Conservation (phyloP, 1,139 yeast genomes). For the Magnusiomyces ingens region DNA sequence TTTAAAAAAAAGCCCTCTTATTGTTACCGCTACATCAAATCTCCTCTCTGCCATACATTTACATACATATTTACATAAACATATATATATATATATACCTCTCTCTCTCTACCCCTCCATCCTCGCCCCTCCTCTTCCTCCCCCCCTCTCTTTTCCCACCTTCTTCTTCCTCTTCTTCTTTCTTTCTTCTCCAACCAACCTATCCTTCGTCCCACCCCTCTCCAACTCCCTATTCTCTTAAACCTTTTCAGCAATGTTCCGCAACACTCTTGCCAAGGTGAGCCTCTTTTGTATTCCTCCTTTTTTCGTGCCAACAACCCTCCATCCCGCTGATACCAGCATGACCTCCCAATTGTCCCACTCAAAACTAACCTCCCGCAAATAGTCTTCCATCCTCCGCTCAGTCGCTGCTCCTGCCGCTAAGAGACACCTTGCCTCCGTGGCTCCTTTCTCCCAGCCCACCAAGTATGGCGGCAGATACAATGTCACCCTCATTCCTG, state of each 20-base stretch:
- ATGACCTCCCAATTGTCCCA: neutral
- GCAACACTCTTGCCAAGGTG: conserved; percentile 11
- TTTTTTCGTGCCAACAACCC: neutral
- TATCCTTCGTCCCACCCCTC: neutral
- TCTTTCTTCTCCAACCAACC: neutral
- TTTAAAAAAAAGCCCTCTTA: no score
- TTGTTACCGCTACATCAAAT: no score
- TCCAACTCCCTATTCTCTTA: neutral
- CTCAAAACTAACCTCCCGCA: neutral
- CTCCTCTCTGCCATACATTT: no score
- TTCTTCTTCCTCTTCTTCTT: conserved; percentile 1
- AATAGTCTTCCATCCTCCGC: conserved; percentile 12
- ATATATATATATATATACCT: neutral
- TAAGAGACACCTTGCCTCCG: conserved; percentile 21
- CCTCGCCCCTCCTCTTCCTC: no score
- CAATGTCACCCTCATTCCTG: conserved; percentile 89
- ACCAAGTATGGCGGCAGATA: conserved; percentile 92
- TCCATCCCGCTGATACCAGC: no score
- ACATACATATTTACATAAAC: neutral
- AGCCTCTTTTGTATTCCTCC: neutral
- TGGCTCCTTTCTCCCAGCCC: conserved; percentile 42
- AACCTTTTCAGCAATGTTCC: conserved; percentile 8
- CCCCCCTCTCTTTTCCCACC: neutral
- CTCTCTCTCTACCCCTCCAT: neutral
- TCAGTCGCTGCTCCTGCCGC: conserved; percentile 19